Evolutionary conservation across 305 asterid genomes (phyloP), one percentile per base, ranked within the genome.

Genomic region (Plantago rigida): DNA sequence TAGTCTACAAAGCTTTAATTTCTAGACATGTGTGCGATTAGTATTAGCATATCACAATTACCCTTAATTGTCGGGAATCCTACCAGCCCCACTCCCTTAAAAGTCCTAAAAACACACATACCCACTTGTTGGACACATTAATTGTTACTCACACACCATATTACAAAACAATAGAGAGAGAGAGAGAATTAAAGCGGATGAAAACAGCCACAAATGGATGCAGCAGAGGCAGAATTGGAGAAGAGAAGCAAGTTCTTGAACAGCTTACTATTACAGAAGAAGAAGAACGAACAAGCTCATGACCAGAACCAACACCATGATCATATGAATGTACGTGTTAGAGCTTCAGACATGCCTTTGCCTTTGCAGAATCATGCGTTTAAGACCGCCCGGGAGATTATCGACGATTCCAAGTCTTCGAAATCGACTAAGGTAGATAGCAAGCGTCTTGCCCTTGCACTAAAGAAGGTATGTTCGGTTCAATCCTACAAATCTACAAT

Each of bases 201-300:
- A 13, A 7, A 14, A 26, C 36, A 36, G 1, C 44, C 1, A 8
- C 2, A 36, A 36, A 31, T 36, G 44, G 44, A 36, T 36, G 44
- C 59, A 53, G 59, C 44, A 0, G 59, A 53, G 28, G 59, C 22
- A 53, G 59, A 53, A 13, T 28, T 53, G 44, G 59, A 53, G 59
- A 53, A 53, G 36, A 53, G 59, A 53, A 53, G 59, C 44, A 26
- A 53, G 59, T 53, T 53, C 59, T 53, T 53, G 44, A 53, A 53
- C 44, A 53, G 59, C 19, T 53, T 53, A 28, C 29, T 53, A 12
- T 53, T 53, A 53, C 59, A 53, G 44, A 53, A 53, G 44, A 53
- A 53, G 8, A 28, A n/a, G 42, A 53, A 29, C 1, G 36, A n/a
- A 9, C 6, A 53, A 10, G 44, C 11, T 0, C 42, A 53, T 53